Evolutionary conservation across 495 filamentous ascomycete species (phyloP).

Genomic region (Trichoderma parareesei): DNA sequence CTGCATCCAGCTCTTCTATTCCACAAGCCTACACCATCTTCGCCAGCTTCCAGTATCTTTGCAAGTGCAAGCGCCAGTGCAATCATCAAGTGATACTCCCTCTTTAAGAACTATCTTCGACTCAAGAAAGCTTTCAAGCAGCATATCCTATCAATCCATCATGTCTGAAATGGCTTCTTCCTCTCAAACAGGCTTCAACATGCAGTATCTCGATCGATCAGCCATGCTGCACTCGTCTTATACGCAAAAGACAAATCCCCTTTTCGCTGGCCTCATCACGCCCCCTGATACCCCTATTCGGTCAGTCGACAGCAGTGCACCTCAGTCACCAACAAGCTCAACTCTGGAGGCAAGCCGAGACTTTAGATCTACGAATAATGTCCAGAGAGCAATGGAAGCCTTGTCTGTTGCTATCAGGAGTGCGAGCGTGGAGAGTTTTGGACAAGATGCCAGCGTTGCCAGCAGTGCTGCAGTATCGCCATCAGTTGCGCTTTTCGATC

Average conservation of each 20-base stretch:
- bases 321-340: not conserved
- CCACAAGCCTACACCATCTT: not conserved
- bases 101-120: not conserved
- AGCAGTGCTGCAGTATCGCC: not conserved
- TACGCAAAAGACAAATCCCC: not conserved
- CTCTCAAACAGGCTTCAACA: not conserved
- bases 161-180: not conserved
- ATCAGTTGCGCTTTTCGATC: not conserved
- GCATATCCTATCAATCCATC: not conserved
- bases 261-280: not conserved
- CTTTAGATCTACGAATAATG: not conserved
- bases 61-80: not conserved
- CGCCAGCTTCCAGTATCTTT: not conserved
- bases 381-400: not conserved
- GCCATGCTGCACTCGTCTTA: not conserved
- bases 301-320: not conserved
- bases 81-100: not conserved
- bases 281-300: not conserved
- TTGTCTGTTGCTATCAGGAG: not conserved
- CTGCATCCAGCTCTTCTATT: not conserved
- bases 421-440: not conserved
- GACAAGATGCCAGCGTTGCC: not conserved
- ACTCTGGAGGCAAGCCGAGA: not conserved
- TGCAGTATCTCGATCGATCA: not conserved
- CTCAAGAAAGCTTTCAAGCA: not conserved